A percentile compares a stretch with the other conserved stretches of the same genome.
phyloP scores from a whole-genome alignment of 2,329 filamentous ascomycete genomes.

The Cadophora sp. region DNA sequence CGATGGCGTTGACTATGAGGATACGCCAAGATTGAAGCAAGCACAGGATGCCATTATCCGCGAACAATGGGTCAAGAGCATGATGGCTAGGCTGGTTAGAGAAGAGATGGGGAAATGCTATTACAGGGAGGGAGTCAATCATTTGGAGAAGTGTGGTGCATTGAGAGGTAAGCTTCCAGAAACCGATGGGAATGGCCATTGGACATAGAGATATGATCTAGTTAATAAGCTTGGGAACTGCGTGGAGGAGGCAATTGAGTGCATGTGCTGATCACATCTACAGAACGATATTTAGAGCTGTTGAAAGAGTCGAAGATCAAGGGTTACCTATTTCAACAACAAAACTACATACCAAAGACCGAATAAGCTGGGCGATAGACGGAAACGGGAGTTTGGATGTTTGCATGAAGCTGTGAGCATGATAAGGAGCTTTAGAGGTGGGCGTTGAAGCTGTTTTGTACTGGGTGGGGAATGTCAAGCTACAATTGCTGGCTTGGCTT shows the following conservation, averaged over 20 bases:
- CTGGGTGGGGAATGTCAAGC: background rate
- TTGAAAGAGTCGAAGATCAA: constrained; percentile 78
- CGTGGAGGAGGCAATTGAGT: background rate
- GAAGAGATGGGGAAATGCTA: constrained; percentile 90
- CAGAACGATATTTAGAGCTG: constrained; percentile 81
- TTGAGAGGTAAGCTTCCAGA: constrained; percentile 71
- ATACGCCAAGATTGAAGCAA: constrained; percentile 80
- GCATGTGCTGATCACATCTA: constrained; percentile 3
- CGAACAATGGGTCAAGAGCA: constrained; percentile 88
- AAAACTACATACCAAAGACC: constrained; percentile 68
- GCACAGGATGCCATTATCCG: constrained; percentile 83
- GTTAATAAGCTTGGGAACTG: background rate
- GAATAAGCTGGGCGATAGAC: constrained; percentile 7
- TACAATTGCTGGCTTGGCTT: background rate
- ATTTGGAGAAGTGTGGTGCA: constrained; percentile 84
- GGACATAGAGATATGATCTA: too few relatives aligned
- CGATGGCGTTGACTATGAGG: constrained; percentile 86
- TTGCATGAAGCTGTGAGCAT: background rate
- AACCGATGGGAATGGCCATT: too few relatives aligned
- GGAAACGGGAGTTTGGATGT: constrained; percentile 6
- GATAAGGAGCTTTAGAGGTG: background rate
- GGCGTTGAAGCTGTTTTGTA: background rate
- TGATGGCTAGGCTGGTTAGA: constrained; percentile 84
- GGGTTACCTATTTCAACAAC: constrained; percentile 81
- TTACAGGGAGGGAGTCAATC: constrained; percentile 82